These are phyloP conservation scores for Zygoascus ofunaensis DNA, from an alignment of 805 yeast species.

Conservation along the genomic window DNA sequence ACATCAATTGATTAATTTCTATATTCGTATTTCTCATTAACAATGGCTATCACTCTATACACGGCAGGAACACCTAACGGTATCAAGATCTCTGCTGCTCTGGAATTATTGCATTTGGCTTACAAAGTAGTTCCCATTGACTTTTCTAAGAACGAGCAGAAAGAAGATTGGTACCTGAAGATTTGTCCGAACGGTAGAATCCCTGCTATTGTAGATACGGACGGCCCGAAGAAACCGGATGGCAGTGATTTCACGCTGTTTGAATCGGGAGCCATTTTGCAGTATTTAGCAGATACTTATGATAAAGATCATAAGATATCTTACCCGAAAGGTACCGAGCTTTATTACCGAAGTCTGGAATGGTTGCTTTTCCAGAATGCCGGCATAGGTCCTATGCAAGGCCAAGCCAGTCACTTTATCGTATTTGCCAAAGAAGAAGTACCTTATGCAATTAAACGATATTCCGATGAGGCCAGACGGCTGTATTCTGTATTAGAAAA, in stretches of 20 bases:
- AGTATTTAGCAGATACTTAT: constrained; percentile 65
- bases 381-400: constrained; percentile 97
- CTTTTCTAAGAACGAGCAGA: constrained; percentile 79
- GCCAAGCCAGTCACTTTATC: constrained; percentile 90
- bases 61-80: constrained; percentile 71
- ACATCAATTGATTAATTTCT: no score
- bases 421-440: constrained; percentile 81
- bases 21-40: no score
- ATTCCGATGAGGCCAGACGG: constrained; percentile 84
- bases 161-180: constrained; percentile 88
- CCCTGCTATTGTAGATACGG: constrained; percentile 88
- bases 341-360: constrained; percentile 26
- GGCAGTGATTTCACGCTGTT: constrained; percentile 67
- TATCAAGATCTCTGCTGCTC: constrained; percentile 84
- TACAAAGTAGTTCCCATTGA: constrained; percentile 79
- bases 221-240: constrained; percentile 38
- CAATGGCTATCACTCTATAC: constrained; percentile 32
- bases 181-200: constrained; percentile 93
- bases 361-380: constrained; percentile 95
- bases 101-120: constrained; percentile 70
- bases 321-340: constrained; percentile 28
- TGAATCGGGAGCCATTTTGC: constrained; percentile 90
- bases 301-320: constrained; percentile 75
- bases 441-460: constrained; percentile 82
- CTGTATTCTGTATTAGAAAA: constrained; percentile 87